Percentiles rank a stretch among this genome's conserved stretches.
Conservation (phyloP, 2,329 filamentous ascomycete genomes). For the Aspergillus tubingensis region DNA sequence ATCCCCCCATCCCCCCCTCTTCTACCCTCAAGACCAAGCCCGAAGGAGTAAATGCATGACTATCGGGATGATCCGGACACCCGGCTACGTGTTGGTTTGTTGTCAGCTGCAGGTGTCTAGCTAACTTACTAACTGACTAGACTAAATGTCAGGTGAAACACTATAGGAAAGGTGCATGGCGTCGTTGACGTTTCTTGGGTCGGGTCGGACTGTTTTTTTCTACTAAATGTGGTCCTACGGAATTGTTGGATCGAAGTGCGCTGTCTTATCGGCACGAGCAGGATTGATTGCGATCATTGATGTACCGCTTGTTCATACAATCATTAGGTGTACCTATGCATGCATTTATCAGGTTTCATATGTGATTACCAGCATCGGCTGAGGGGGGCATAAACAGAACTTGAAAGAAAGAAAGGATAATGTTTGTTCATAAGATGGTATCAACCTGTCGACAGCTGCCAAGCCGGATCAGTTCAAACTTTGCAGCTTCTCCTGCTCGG, state of each 20-base stretch:
- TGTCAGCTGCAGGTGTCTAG: not conserved
- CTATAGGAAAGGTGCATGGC: not conserved
- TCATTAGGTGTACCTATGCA: not conserved
- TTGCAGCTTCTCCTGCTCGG: constrained; percentile 50
- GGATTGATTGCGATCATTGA: not conserved
- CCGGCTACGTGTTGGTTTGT: not conserved
- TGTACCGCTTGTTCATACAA: not conserved
- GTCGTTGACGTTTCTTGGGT: not conserved
- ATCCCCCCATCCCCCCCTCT: no score
- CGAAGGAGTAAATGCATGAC: not conserved
- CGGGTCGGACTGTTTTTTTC: no score
- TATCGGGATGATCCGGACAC: not conserved
- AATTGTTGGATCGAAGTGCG: no score
- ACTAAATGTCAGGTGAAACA: not conserved
- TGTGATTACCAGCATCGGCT: not conserved
- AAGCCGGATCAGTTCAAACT: constrained; percentile 27
- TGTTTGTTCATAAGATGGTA: not conserved
- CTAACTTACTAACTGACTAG: no score
- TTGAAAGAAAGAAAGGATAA: not conserved
- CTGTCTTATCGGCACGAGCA: not conserved
- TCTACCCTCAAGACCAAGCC: not conserved
- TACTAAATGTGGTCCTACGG: no score
- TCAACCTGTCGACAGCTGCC: not conserved
- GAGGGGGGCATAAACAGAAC: not conserved
- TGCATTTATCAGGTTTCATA: not conserved